Conservation (phyloP, 1,284 basidiomycete genomes). For the Pseudozyma sp. region DNA sequence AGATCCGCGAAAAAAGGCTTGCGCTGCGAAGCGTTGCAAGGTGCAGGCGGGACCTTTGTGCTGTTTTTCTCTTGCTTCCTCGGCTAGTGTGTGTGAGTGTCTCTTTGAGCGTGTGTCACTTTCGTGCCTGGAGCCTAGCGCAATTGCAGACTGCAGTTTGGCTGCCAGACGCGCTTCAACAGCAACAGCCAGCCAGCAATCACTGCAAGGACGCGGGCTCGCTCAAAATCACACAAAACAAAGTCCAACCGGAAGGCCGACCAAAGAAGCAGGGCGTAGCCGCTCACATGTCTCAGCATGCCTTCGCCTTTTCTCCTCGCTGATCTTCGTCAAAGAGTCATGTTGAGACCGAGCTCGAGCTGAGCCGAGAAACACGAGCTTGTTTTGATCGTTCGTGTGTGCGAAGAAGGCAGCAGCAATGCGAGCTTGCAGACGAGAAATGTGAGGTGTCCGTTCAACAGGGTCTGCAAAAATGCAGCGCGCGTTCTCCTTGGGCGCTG, state of each 20-base stretch:
- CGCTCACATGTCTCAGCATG: too few relatives aligned
- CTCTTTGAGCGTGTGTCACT: neutral
- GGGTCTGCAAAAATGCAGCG: neutral
- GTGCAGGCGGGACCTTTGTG: neutral
- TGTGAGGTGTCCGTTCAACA: conserved; percentile 4
- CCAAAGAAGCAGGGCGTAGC: too few relatives aligned
- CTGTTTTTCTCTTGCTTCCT: neutral
- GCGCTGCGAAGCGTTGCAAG: neutral
- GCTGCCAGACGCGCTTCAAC: too few relatives aligned
- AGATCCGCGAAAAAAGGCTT: conserved; percentile 19
- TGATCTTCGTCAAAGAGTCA: too few relatives aligned
- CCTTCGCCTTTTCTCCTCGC: too few relatives aligned
- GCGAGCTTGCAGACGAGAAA: conserved; percentile 12
- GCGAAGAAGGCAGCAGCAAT: neutral
- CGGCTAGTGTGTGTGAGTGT: neutral
- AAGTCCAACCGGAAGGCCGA: too few relatives aligned
- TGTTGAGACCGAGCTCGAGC: too few relatives aligned
- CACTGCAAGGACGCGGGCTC: too few relatives aligned
- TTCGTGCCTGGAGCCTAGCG: neutral
- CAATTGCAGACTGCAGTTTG: too few relatives aligned
- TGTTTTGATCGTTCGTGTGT: neutral
- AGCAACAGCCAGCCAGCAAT: too few relatives aligned
- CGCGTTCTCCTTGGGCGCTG: neutral
- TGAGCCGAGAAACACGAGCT: too few relatives aligned
- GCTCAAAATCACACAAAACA: too few relatives aligned